A percentile compares a stretch with the other conserved stretches of the same genome.
phyloP scores from a whole-genome alignment of 1,139 yeast genomes.

The Yamadazyma trypodendri region DNA sequence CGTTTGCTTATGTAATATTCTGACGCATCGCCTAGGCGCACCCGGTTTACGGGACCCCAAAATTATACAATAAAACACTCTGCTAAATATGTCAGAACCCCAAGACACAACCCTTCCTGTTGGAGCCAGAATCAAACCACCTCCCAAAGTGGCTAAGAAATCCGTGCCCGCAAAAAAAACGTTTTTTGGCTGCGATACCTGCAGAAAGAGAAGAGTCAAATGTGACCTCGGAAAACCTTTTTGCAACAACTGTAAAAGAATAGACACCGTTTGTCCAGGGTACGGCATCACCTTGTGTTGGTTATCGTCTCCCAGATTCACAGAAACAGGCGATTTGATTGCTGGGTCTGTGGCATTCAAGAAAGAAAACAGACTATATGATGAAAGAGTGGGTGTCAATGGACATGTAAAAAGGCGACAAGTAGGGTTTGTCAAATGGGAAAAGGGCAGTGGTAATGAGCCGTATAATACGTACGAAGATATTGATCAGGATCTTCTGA shows the following conservation, averaged over 20 bases:
- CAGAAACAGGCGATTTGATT: conserved; percentile 16
- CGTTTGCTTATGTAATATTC: background rate
- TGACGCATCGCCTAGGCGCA: conserved; percentile 2
- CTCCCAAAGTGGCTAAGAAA: conserved; percentile 4
- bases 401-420: conserved; percentile 54
- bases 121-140: background rate
- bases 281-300: conserved; percentile 79
- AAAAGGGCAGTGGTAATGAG: conserved; percentile 28
- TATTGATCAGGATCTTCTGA: conserved; percentile 70
- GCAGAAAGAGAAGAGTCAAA: conserved; percentile 47
- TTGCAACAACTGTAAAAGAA: conserved; percentile 43
- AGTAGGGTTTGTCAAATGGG: conserved; percentile 75
- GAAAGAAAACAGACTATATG: conserved; percentile 13
- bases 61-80: background rate
- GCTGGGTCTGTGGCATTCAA: conserved; percentile 16
- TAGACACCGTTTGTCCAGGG: conserved; percentile 71
- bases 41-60: conserved; percentile 1
- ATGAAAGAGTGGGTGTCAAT: conserved; percentile 26
- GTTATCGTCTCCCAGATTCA: conserved; percentile 58
- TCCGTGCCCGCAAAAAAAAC: conserved; percentile 29
- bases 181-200: conserved; percentile 53
- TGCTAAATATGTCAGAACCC: too few relatives aligned
- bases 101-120: background rate
- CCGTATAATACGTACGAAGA: conserved; percentile 75
- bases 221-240: conserved; percentile 47